phyloP scores from a whole-genome alignment of 2,329 filamentous ascomycete genomes.

The Penicillium sp. region DNA sequence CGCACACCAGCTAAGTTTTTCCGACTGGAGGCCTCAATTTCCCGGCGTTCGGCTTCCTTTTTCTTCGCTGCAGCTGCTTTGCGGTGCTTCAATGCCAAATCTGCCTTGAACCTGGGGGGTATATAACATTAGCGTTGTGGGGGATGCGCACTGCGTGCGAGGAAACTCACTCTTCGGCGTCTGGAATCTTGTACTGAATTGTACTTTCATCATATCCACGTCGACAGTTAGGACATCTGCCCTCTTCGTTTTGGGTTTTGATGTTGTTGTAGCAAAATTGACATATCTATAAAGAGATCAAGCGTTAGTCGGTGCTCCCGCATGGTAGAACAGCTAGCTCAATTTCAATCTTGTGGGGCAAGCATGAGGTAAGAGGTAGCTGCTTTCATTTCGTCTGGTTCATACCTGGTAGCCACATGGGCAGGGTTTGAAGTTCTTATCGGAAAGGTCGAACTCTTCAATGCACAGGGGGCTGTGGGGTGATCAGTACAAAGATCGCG shows the following conservation, averaged over 20 bases:
- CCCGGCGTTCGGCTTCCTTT: slow-evolving; percentile 93
- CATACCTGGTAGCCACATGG: slow-evolving; percentile 96
- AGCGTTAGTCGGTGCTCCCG: slow-evolving; percentile 7
- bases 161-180: slow-evolving; percentile 82
- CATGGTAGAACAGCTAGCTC: neutral
- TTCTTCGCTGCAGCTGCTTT: slow-evolving; percentile 88
- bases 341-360: neutral
- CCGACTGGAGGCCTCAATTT: slow-evolving; percentile 91
- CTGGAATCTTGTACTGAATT: slow-evolving; percentile 95
- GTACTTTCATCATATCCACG: slow-evolving; percentile 95
- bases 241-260: slow-evolving; percentile 91
- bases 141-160: neutral
- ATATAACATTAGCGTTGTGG: slow-evolving; percentile 23
- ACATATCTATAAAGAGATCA: slow-evolving; percentile 68
- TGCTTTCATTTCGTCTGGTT: neutral
- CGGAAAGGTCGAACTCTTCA: slow-evolving; percentile 96
- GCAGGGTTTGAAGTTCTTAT: slow-evolving; percentile 95
- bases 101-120: slow-evolving; percentile 49
- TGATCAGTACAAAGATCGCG: slow-evolving; percentile 22
- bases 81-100: slow-evolving; percentile 70
- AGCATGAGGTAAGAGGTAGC: neutral
- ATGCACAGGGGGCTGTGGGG: slow-evolving; percentile 84
- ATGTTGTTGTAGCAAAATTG: slow-evolving; percentile 99
- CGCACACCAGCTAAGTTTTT: slow-evolving; percentile 95
- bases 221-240: slow-evolving; percentile 94